phyloP scores from a whole-genome alignment of 192 early-diverging fungal species.

The Paraglomus occultum region DNA sequence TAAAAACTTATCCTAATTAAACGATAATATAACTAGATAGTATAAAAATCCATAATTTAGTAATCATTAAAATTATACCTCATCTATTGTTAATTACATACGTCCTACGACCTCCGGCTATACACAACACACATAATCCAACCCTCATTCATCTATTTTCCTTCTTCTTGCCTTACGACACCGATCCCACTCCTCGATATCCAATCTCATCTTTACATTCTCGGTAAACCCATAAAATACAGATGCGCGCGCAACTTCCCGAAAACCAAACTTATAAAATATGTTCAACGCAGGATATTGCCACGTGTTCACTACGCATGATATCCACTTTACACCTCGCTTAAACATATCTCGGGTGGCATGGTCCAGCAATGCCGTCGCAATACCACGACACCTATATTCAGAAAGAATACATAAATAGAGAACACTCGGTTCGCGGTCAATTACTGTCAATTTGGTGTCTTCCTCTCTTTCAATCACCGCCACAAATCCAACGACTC shows the following conservation, averaged over 20 bases:
- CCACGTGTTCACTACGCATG: not conserved
- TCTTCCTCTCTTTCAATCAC: too few species aligned
- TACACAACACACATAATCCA: too few species aligned
- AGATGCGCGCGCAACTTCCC: not conserved
- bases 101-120: too few species aligned
- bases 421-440: not conserved
- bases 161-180: not conserved
- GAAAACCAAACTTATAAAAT: constrained; percentile 14
- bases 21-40: too few species aligned
- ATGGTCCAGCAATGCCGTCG: constrained; percentile 10
- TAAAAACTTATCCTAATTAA: too few species aligned
- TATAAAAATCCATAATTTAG: too few species aligned
- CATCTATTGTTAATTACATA: too few species aligned
- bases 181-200: constrained; percentile 9
- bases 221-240: not conserved
- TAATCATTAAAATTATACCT: too few species aligned
- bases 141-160: too few species aligned
- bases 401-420: constrained; percentile 3
- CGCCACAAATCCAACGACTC: constrained; percentile 3
- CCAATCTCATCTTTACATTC: not conserved
- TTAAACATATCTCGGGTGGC: not conserved
- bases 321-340: not conserved
- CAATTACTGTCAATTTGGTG: not conserved
- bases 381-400: constrained; percentile 11
- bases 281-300: constrained; percentile 1